Base-by-base conservation (phyloP, 2,329 filamentous ascomycete genomes). In the Hypoxylon sp. region DNA sequence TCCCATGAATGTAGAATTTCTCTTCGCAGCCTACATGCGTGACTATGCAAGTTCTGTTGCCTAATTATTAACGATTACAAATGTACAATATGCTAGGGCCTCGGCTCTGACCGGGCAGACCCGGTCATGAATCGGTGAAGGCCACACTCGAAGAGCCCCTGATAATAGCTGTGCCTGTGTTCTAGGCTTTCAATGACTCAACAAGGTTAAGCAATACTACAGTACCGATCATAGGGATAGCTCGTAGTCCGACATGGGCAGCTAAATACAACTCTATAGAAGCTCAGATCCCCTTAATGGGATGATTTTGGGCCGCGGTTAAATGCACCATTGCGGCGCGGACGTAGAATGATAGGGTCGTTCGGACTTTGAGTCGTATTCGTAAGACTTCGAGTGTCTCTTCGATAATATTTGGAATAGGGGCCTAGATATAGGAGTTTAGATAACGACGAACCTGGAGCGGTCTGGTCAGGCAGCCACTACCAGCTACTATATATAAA, bases 281-380 rank as follows among this genome's bases (percentile, higher is more conserved):
- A 12, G 20, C 40, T 45, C 12, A 49, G 52, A 42, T 2, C 18
- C 1, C 12, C 26, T 33, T 14, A 36, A 33, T 38, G 22, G 30
- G 9, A 16, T 9, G 16, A 2, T 40, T 18, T 40, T 7, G 8
- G 18, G n/a, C 44, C 32, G 3, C 14, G 44, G 36, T 28, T 46
- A n/a, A 32, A 64, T 55, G 50, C 45, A 50, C 40, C 40, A 9
- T 38, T 40, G 45, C 32, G 55, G 61, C 61, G 12, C 50, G 36
- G 28, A 4, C 40, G 16, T 38, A 18, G 28, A 26, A 40, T 2
- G 11, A 7, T 18, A n/a, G 38, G 18, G 30, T 33, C 11, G 33
- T 42, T 40, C 36, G 36, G 52, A 55, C 36, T 48, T n/a, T 14
- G 24, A 54, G 30, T n/a, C 44, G 38, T 11, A 26, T 51, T 26